phyloP scores from a whole-genome alignment of 108 stramenopile species.

The Mediolabrus comicus region DNA sequence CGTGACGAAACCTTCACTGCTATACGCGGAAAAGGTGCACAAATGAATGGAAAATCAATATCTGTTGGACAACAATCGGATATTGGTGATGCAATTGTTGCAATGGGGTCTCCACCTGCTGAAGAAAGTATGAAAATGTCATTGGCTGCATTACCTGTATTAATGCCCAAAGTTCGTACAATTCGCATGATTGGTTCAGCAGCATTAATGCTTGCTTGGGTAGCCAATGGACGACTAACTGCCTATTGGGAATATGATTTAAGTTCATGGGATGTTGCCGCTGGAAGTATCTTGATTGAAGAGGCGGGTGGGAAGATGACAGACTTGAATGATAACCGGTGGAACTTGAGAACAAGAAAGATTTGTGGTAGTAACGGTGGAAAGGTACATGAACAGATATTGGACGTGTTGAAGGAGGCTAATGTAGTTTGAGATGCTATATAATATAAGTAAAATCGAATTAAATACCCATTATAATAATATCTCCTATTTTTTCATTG shows the following conservation, averaged over 20 bases:
- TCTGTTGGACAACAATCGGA: conserved; percentile 13
- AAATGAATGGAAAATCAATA: conserved; percentile 61
- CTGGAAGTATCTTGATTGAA: conserved; percentile 80
- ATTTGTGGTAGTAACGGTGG: conserved; percentile 76
- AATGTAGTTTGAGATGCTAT: conserved; percentile 42
- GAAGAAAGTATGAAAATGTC: conserved; percentile 54
- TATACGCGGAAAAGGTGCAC: conserved; percentile 68
- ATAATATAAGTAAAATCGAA: too few species aligned
- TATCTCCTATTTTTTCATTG: too few species aligned
- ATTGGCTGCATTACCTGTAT: conserved; percentile 59
- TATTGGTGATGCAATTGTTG: conserved; percentile 65
- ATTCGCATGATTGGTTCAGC: conserved; percentile 83
- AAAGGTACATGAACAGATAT: conserved; percentile 59
- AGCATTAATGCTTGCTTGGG: conserved; percentile 89
- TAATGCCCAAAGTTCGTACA: conserved; percentile 71
- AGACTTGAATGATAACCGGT: conserved; percentile 59
- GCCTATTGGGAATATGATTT: conserved; percentile 83
- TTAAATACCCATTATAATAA: too few species aligned
- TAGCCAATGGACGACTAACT: conserved; percentile 79
- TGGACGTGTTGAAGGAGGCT: conserved; percentile 53
- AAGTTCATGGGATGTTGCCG: conserved; percentile 88
- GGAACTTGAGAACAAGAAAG: conserved; percentile 61
- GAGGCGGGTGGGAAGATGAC: conserved; percentile 87
- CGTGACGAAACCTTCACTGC: conserved; percentile 83
- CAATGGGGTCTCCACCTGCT: conserved; percentile 80